phyloP scores from a whole-genome alignment of 2,329 filamentous ascomycete genomes.

The Aspergillus ibericus region DNA sequence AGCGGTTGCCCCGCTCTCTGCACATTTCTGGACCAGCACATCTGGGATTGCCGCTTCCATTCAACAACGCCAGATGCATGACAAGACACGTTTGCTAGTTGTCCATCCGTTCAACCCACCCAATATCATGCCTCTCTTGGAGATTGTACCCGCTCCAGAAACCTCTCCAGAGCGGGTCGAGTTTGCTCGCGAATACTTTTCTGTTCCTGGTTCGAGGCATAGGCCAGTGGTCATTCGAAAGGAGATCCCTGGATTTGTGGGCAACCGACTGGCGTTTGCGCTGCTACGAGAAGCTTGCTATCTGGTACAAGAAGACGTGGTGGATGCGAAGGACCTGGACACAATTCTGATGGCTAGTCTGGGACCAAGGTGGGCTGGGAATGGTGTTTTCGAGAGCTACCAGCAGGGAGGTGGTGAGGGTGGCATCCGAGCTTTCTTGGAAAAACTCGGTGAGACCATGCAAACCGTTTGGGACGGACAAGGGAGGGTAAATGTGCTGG shows the following conservation, averaged over 20 bases:
- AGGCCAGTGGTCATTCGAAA: slow-evolving; percentile 53
- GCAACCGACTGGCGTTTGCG: slow-evolving; percentile 59
- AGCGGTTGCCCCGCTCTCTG: slow-evolving; percentile 41
- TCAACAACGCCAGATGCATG: slow-evolving; percentile 47
- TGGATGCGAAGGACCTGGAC: slow-evolving; percentile 55
- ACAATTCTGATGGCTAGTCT: slow-evolving; percentile 53
- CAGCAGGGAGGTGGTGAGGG: slow-evolving; percentile 58
- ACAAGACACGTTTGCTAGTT: slow-evolving; percentile 51
- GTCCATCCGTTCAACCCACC: slow-evolving; percentile 64
- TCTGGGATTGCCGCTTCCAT: slow-evolving; percentile 57
- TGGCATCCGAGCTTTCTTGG: slow-evolving; percentile 55
- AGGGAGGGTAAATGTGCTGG: slow-evolving; percentile 37
- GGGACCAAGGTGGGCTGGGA: slow-evolving; percentile 57
- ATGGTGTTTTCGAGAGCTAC: slow-evolving; percentile 60
- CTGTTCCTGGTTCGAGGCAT: slow-evolving; percentile 20
- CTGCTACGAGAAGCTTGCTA: slow-evolving; percentile 57
- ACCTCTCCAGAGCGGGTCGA: slow-evolving; percentile 37
- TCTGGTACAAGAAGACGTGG: slow-evolving; percentile 55
- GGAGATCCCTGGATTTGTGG: slow-evolving; percentile 58
- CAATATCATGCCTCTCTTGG: slow-evolving; percentile 61
- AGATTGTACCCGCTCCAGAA: slow-evolving; percentile 54
- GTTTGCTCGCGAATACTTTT: slow-evolving; percentile 44
- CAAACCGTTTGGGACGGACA: slow-evolving; percentile 55
- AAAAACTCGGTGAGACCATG: slow-evolving; percentile 58
- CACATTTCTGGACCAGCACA: slow-evolving; percentile 60